A percentile compares a stretch with the other conserved stretches of the same genome.
These are phyloP conservation scores for Diaporthe nobilis DNA, from an alignment of 2,329 filamentous ascomycete genomes.

Conservation along the genomic window DNA sequence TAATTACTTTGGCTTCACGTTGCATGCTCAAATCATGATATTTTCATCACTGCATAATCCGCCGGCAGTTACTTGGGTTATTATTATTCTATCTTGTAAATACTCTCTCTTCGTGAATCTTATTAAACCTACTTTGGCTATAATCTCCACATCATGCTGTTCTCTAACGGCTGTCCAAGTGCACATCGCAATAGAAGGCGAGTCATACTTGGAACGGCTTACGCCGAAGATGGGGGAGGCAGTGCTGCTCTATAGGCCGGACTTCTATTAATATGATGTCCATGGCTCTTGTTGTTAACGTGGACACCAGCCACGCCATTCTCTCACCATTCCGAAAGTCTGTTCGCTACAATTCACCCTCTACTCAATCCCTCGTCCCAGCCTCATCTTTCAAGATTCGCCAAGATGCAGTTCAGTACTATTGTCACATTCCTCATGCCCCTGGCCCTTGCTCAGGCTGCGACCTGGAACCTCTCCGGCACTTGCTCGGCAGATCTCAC, in stretches of 20 bases:
- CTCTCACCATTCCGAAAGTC: not conserved
- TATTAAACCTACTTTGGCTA: too few species aligned
- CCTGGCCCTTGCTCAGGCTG: not conserved
- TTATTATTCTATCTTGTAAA: too few species aligned
- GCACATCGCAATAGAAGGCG: not conserved
- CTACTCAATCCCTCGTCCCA: not conserved
- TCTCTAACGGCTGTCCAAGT: not conserved
- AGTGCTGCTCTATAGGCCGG: not conserved
- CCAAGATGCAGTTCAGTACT: not conserved
- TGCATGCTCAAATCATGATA: not conserved
- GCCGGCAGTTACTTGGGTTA: not conserved
- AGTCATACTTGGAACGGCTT: not conserved
- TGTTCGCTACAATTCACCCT: not conserved
- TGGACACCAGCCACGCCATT: not conserved
- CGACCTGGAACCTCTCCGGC: not conserved
- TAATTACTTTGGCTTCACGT: too few species aligned
- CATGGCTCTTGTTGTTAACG: not conserved
- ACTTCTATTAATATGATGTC: not conserved
- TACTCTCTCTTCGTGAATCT: too few species aligned
- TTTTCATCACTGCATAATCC: not conserved
- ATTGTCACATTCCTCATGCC: not conserved
- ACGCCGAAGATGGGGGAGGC: not conserved
- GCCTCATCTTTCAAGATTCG: not conserved
- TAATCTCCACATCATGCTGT: not conserved
- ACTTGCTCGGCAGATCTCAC: not conserved